These are phyloP conservation scores for Sporodiniella umbellata DNA, from an alignment of 371 early-diverging fungal genomes.

Conservation along the genomic window DNA sequence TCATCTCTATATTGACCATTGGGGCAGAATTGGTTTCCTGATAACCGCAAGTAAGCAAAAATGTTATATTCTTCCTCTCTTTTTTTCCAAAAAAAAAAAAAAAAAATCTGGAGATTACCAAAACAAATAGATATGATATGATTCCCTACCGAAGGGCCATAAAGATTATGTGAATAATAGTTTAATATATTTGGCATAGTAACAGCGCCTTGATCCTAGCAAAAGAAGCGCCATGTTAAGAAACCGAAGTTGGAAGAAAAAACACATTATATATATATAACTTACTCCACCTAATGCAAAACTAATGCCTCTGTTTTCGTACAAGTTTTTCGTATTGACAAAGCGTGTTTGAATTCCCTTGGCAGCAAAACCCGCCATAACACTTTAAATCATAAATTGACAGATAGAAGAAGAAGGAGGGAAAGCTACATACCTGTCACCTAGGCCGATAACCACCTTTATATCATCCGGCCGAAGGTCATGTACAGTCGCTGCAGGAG, in stretches of 20 bases:
- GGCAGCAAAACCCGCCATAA: conserved; percentile 67
- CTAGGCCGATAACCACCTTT: conserved; percentile 57
- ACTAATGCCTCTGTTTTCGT: conserved; percentile 46
- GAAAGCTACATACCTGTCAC: conserved; percentile 45
- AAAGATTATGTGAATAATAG: conserved; percentile 31
- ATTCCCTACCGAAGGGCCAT: conserved; percentile 39
- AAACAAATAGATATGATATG: conserved; percentile 44
- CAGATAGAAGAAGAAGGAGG: background rate
- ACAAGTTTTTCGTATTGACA: conserved; percentile 25
- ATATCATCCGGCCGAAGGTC: conserved; percentile 64
- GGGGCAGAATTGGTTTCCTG: conserved; percentile 36
- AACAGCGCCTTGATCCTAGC: conserved; percentile 31
- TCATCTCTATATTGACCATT: conserved; percentile 33
- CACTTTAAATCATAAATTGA: conserved; percentile 24
- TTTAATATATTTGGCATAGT: conserved; percentile 48
- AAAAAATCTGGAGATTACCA: conserved; percentile 26
- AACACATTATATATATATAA: background rate
- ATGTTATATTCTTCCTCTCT: background rate
- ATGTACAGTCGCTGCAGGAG: conserved; percentile 21
- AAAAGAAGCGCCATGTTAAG: background rate
- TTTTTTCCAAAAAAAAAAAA: too few relatives aligned
- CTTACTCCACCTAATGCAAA: conserved; percentile 54
- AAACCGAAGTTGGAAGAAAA: background rate
- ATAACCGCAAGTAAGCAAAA: background rate
- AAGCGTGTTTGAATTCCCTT: conserved; percentile 33